Base-by-base conservation (phyloP, 1,139 yeast genomes). In the Candida freyschussii region DNA sequence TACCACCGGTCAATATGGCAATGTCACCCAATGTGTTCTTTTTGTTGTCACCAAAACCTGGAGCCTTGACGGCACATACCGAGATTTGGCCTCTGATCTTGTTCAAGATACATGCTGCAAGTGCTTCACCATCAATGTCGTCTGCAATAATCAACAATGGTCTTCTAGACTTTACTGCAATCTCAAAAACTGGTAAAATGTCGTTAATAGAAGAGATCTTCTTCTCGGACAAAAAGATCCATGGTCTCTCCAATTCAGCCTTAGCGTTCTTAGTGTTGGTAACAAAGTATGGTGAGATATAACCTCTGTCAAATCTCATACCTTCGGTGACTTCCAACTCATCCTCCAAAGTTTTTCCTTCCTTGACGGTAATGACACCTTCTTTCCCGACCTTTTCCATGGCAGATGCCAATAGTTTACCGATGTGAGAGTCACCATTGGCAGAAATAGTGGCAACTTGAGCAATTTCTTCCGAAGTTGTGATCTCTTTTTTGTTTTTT, bases 321-420 rank as follows among this genome's bases (percentile, higher is more conserved):
- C 98, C 98, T 69, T 91, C 98, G 47, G 97, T 91, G 48, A 89
- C 95, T 66, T 89, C 96, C 56, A 89, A 78, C 65, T 89, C 96
- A 60, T 89, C 97, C 65, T 86, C 95, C 59, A 89, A 73, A 50
- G 97, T 89, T 73, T 86, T 87, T 57, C 97, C 97, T 67, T 89
- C 97, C 72, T 84, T 80, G 57, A 91, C 95, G 53, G 98, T 91
- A 61, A 91, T 91, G 45, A 91, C 98, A 74, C 98, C 98, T 67
- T 91, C 98, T 68, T 91, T 93, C 57, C 98, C 98, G 43, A 91
- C 98, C 67, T 91, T 91, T 69, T 89, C 98, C 98, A 91, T 91
- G 53, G 98, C 98, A 40, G 83, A 78, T 40, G 98, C 97, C 59
- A 91, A 75, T 53, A 91, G 70, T 62, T 80, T 73, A 62, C 98